Base-by-base conservation (phyloP, 2,329 filamentous ascomycete genomes). In the Metarhizium sp. region DNA sequence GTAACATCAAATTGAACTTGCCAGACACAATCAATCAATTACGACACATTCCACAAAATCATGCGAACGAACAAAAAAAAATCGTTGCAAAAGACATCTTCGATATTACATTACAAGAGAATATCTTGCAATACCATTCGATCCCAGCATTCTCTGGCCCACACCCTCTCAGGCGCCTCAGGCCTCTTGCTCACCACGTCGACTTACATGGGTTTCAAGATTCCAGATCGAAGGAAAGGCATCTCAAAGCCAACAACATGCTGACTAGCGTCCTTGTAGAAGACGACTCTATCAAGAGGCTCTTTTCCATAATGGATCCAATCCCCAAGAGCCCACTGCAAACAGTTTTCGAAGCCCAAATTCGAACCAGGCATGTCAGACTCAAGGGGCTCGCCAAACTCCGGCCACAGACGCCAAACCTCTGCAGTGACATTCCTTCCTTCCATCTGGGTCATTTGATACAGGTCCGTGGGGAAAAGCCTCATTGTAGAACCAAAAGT, bases 261-360 rank as follows among this genome's bases (percentile, higher is more conserved):
- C 2, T 61, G 61, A 5, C 58, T 54, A 5, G 51, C 52, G 51
- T 69, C 62, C 43, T 61, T 59, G 20, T 66, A 62, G 48, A 73
- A 63, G 2, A 70, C 46, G 7, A 71, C 57, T 7, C 65, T 58
- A 48, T 72, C 68, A 11, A 72, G 40, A 2, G 69, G 63, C 55
- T 71, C 62, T 10, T 66, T 60, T 0, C 67, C 68, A 54, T 72
- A 72, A 32, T 69, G 64, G 25, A 72, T 57, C 67, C 66, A 73
- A 38, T 71, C 67, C 0, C 63, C 64, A 4, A 67, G 55, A 38
- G 63, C 66, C 69, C 68, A 72, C 3, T 62, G 59, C 1, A 62
- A 30, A 43, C 68, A 71, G 18, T 62, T 62, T n/a, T 63, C 56
- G 1, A 55, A 54, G 11, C 60, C 56, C 13, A 68, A 40, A 0